phyloP scores from a whole-genome alignment of 305 asterid genomes.

The Caryopteris hybrid region DNA sequence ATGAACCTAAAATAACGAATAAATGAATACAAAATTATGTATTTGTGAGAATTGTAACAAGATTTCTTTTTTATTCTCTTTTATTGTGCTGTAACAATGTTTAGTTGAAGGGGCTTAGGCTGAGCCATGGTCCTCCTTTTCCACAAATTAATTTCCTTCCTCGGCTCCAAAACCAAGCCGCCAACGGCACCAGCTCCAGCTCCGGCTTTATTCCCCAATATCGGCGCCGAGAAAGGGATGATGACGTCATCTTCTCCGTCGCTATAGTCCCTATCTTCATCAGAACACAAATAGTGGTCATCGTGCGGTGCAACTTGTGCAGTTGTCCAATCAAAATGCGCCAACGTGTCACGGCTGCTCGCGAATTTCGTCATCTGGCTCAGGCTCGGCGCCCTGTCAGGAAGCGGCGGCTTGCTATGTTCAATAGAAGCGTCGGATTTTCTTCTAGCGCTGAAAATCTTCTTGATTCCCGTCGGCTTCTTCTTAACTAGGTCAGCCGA shows the following conservation, averaged over 20 bases:
- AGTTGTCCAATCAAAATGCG: slow-evolving; percentile 50
- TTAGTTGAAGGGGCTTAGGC: slow-evolving; percentile 44
- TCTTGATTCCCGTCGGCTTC: slow-evolving; percentile 27
- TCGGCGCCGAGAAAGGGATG: slow-evolving; percentile 57
- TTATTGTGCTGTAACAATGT: slow-evolving; percentile 16
- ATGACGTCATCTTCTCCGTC: slow-evolving; percentile 35
- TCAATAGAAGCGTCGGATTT: slow-evolving; percentile 31
- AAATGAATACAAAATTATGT: background rate
- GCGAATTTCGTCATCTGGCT: slow-evolving; percentile 66
- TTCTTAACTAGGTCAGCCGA: slow-evolving; percentile 24
- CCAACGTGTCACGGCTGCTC: slow-evolving; percentile 53
- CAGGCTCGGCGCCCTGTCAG: slow-evolving; percentile 46
- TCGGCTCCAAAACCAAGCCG: slow-evolving; percentile 45
- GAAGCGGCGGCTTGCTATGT: slow-evolving; percentile 18
- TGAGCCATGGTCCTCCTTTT: slow-evolving; percentile 51
- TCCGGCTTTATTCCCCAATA: too few species aligned
- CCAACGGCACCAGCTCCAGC: too few species aligned
- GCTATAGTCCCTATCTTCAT: slow-evolving; percentile 37
- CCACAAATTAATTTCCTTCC: slow-evolving; percentile 72
- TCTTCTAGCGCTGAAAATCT: slow-evolving; percentile 26
- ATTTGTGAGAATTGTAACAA: too few species aligned
- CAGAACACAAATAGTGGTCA: too few species aligned
- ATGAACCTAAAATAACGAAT: background rate
- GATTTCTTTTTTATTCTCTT: too few species aligned
- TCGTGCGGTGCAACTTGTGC: slow-evolving; percentile 34